Percentiles rank a stretch among this genome's conserved stretches.
Conservation (phyloP, 108 stramenopile species). For the Hondaea fermentalgiana region DNA sequence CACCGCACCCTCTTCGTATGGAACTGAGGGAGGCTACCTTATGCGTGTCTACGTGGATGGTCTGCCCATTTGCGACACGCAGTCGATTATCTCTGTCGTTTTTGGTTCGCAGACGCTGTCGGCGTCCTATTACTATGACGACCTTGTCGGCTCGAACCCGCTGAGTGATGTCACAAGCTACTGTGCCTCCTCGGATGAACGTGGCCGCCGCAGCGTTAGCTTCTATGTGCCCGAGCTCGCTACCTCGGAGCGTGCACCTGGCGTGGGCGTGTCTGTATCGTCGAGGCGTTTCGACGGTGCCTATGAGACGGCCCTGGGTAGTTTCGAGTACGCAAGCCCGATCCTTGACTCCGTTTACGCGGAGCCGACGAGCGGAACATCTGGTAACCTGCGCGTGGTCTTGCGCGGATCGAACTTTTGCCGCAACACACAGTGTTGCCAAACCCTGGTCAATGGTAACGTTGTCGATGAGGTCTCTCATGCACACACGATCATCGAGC, state of each 20-base stretch:
- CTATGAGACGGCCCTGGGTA: neutral
- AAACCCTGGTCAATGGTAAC: neutral
- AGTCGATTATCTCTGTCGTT: neutral
- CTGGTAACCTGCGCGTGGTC: neutral
- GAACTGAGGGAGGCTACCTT: slow-evolving; percentile 1
- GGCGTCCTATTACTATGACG: neutral
- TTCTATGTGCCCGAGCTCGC: neutral
- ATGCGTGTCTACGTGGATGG: neutral
- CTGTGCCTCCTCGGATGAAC: neutral
- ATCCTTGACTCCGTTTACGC: neutral
- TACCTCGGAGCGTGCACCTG: neutral
- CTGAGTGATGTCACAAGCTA: neutral
- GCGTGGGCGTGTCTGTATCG: neutral
- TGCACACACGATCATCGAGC: neutral
- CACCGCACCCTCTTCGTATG: neutral
- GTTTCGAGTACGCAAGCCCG: neutral
- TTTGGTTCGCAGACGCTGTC: neutral
- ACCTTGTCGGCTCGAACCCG: neutral
- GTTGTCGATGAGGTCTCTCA: neutral
- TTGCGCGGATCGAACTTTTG: neutral
- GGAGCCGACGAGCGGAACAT: neutral
- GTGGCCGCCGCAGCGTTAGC: neutral
- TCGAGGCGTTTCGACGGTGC: neutral
- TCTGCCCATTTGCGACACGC: neutral
- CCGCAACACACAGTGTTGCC: neutral